These are phyloP conservation scores for Trichosporon sp. DNA, from an alignment of 1,284 basidiomycete genomes.

Conservation along the genomic window DNA sequence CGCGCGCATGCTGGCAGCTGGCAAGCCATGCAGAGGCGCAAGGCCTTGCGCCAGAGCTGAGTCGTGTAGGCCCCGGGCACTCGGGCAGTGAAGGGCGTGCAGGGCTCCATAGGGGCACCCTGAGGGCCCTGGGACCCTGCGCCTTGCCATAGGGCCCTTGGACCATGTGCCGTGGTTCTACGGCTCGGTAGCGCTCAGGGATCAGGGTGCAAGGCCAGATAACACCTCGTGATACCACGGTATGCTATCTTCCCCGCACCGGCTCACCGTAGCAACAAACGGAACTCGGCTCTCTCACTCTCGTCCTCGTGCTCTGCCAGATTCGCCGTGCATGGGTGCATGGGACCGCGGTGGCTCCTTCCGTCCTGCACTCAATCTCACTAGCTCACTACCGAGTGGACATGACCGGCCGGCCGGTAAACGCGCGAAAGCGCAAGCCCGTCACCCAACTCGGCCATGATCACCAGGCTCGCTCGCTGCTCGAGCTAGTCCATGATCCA, in stretches of 20 bases:
- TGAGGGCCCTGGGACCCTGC: background rate
- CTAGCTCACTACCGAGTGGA: background rate
- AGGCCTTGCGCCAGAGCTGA: too few relatives aligned
- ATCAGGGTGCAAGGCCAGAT: background rate
- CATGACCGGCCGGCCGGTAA: background rate
- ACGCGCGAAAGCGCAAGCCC: too few relatives aligned
- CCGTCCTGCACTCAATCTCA: background rate
- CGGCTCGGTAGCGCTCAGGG: background rate
- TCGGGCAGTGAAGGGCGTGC: background rate
- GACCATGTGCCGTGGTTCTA: background rate
- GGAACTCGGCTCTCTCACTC: background rate
- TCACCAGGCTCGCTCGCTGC: background rate
- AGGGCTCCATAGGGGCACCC: background rate
- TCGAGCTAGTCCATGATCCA: background rate
- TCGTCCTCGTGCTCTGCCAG: background rate
- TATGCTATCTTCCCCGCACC: constrained; percentile 1
- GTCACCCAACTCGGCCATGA: background rate
- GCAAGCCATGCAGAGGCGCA: too few relatives aligned
- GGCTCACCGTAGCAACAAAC: background rate
- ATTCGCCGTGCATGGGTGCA: background rate
- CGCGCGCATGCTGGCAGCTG: background rate
- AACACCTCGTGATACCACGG: constrained; percentile 2
- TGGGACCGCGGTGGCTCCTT: background rate
- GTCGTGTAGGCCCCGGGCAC: too few relatives aligned
- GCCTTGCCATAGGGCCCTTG: background rate